phyloP scores from a whole-genome alignment of 768 basidiomycete species.

The Hydnum rufescens region DNA sequence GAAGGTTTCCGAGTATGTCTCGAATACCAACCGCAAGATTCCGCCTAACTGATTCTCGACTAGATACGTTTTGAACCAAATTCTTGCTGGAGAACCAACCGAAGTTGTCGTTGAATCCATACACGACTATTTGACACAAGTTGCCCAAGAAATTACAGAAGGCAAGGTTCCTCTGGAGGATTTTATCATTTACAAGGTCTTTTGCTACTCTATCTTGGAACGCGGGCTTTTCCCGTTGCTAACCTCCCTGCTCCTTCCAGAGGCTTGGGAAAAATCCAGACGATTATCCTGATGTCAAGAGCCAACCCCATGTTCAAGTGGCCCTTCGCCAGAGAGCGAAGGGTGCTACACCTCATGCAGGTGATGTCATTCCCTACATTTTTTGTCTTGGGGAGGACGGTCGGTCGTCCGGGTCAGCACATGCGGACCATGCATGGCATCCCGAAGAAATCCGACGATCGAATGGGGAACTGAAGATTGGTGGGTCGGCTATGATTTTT shows the following conservation, averaged over 20 bases:
- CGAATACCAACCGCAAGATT: not conserved
- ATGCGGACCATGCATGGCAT: conserved; percentile 82
- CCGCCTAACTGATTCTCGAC: not conserved
- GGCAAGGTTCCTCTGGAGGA: conserved; percentile 76
- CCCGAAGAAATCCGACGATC: conserved; percentile 76
- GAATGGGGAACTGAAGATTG: conserved; percentile 47
- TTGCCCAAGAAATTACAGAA: conserved; percentile 60
- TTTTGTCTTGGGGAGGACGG: conserved; percentile 66
- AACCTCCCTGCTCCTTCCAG: conserved; percentile 21
- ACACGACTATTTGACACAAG: conserved; percentile 67
- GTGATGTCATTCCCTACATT: conserved; percentile 91
- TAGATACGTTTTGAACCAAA: conserved; percentile 77
- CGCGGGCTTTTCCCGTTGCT: not conserved
- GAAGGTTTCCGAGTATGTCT: conserved; percentile 69
- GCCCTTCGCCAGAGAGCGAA: conserved; percentile 75
- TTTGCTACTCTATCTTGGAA: conserved; percentile 8
- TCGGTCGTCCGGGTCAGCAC: conserved; percentile 46
- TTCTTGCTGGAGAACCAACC: conserved; percentile 78
- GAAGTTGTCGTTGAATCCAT: conserved; percentile 80
- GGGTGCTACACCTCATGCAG: conserved; percentile 58
- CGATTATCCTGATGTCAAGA: conserved; percentile 90
- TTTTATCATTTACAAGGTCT: conserved; percentile 84
- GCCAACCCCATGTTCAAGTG: conserved; percentile 92
- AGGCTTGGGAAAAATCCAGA: conserved; percentile 92
- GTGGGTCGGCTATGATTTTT: conserved; percentile 24